These are phyloP conservation scores for Bullera alba DNA, from an alignment of 768 basidiomycete species.

Conservation along the genomic window DNA sequence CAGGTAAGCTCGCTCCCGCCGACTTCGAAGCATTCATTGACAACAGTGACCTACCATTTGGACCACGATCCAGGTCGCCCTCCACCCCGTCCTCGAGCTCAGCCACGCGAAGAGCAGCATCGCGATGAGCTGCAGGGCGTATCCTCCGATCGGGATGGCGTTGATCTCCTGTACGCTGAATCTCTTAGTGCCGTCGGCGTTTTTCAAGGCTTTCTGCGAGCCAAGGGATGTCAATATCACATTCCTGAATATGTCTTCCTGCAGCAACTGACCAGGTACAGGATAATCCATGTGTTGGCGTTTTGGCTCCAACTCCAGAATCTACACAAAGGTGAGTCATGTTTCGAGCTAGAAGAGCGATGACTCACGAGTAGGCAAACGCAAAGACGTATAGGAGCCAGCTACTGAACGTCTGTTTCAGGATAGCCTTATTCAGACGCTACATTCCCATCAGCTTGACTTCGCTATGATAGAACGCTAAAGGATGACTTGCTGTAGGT, in stretches of 20 bases:
- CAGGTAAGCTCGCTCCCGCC: not conserved
- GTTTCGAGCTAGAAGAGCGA: not conserved
- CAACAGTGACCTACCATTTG: constrained; percentile 10
- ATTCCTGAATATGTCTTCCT: no score
- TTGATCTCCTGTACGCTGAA: constrained; percentile 20
- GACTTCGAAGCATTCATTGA: no score
- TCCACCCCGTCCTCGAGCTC: constrained; percentile 16
- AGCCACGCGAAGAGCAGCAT: constrained; percentile 25
- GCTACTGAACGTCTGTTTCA: constrained; percentile 14
- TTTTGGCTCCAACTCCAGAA: constrained; percentile 22
- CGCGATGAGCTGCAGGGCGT: constrained; percentile 22
- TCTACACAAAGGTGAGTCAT: not conserved
- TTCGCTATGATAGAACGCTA: not conserved
- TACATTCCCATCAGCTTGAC: not conserved
- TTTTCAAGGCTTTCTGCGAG: constrained; percentile 18
- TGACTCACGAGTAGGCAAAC: constrained; percentile 14
- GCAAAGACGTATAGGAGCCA: constrained; percentile 24
- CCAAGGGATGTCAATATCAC: no score
- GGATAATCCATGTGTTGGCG: constrained; percentile 26
- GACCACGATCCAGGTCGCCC: constrained; percentile 13
- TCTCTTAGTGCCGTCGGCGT: constrained; percentile 16
- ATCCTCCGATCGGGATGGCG: constrained; percentile 27
- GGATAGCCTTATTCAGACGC: constrained; percentile 4
- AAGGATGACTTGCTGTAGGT: constrained; percentile 7
- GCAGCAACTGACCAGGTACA: constrained; percentile 15